These are phyloP conservation scores for Plectosphaerella plurivora DNA, from an alignment of 2,329 filamentous ascomycete species.

Conservation along the genomic window DNA sequence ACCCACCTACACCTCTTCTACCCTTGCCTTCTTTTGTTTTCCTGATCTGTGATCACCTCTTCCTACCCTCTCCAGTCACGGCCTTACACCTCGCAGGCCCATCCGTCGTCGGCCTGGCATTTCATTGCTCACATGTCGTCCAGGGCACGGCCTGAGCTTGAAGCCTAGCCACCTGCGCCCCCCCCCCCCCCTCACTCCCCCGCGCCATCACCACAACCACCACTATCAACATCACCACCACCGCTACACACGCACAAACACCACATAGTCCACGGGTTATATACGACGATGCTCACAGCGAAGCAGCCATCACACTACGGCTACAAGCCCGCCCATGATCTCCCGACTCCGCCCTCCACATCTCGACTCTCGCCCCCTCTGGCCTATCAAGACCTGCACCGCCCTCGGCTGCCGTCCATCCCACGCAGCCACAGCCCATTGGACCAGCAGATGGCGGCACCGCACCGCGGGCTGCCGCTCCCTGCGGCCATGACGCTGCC, in stretches of 20 bases:
- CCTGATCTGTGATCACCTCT: too few species aligned
- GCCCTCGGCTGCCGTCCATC: slow-evolving; percentile 32
- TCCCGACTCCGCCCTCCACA: slow-evolving; percentile 53
- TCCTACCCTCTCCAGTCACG: too few species aligned
- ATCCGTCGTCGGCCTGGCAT: not conserved
- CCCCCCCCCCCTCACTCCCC: too few species aligned
- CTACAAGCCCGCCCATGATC: slow-evolving; percentile 58
- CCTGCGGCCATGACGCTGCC: slow-evolving; percentile 62
- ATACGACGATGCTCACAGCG: slow-evolving; percentile 55
- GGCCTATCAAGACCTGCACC: slow-evolving; percentile 41
- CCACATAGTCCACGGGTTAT: slow-evolving; percentile 11
- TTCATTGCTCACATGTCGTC: not conserved
- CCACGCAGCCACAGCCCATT: slow-evolving; percentile 42
- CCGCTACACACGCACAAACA: not conserved
- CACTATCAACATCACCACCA: not conserved
- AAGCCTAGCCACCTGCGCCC: not conserved
- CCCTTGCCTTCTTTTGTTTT: not conserved
- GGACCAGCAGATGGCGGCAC: slow-evolving; percentile 60
- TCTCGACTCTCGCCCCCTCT: slow-evolving; percentile 52
- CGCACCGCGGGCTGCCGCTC: slow-evolving; percentile 65
- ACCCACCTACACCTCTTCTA: slow-evolving; percentile 1
- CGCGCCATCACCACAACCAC: not conserved
- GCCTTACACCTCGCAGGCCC: too few species aligned
- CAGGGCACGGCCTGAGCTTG: not conserved
- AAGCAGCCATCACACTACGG: slow-evolving; percentile 56